These are phyloP conservation scores for Sarcodon sp. DNA, from an alignment of 768 basidiomycete genomes.

Conservation along the genomic window DNA sequence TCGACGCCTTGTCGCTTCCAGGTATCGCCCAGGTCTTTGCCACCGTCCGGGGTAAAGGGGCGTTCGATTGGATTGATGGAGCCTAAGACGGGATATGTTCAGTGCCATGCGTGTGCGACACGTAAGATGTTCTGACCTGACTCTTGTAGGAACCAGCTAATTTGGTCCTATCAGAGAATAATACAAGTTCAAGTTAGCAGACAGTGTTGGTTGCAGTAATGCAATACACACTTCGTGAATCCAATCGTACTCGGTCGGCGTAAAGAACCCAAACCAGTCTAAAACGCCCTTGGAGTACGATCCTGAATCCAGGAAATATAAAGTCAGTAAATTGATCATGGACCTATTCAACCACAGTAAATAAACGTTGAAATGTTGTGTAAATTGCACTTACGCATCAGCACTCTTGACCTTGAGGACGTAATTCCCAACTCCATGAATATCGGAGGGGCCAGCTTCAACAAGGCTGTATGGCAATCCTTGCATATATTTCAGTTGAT, in stretches of 20 bases:
- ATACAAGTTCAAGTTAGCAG: not conserved
- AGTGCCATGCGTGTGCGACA: not conserved
- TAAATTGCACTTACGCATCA: slow-evolving; percentile 50
- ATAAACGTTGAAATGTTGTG: not conserved
- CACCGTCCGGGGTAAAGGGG: slow-evolving; percentile 72
- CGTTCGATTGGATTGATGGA: slow-evolving; percentile 65
- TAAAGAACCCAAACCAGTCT: slow-evolving; percentile 52
- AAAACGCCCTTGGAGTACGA: slow-evolving; percentile 50
- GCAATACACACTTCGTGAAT: slow-evolving; percentile 46
- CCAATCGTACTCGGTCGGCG: slow-evolving; percentile 76
- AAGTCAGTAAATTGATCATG: slow-evolving; percentile 74
- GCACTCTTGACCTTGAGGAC: slow-evolving; percentile 73
- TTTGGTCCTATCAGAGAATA: slow-evolving; percentile 42
- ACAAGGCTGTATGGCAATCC: slow-evolving; percentile 79
- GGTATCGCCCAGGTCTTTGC: slow-evolving; percentile 50
- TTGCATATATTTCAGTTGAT: slow-evolving; percentile 62
- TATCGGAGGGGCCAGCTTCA: slow-evolving; percentile 64
- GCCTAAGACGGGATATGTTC: slow-evolving; percentile 15
- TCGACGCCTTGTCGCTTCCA: slow-evolving; percentile 48
- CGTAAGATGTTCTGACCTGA: slow-evolving; percentile 29
- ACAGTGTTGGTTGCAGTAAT: not conserved
- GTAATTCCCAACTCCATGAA: slow-evolving; percentile 91
- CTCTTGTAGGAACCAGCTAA: slow-evolving; percentile 82
- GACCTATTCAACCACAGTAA: slow-evolving; percentile 33
- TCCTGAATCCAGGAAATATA: slow-evolving; percentile 89